Conservation (phyloP, 1,284 basidiomycete genomes). For the Microbotryum lychnidis-dioicae region DNA sequence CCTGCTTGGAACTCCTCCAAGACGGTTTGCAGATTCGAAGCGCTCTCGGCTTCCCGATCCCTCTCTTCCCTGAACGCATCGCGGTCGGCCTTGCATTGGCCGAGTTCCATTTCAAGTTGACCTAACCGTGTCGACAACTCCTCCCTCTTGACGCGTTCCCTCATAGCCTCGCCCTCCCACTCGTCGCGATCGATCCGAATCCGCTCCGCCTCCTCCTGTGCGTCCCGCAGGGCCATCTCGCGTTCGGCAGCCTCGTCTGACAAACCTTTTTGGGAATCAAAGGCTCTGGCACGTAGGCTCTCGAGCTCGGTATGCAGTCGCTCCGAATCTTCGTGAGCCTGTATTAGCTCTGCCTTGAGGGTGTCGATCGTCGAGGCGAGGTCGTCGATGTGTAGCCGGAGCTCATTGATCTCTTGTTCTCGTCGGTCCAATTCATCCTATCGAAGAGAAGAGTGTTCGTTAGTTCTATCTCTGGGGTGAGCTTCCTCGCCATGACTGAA, state of each 20-base stretch:
- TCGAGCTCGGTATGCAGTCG: slow-evolving; percentile 60
- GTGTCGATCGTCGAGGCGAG: slow-evolving; percentile 60
- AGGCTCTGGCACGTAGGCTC: slow-evolving; percentile 42
- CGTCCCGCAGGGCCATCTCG: slow-evolving; percentile 72
- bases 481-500: too few relatives aligned
- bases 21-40: slow-evolving; percentile 78
- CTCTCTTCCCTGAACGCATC: slow-evolving; percentile 53
- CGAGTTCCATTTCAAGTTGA: slow-evolving; percentile 52
- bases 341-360: slow-evolving; percentile 65
- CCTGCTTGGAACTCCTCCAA: slow-evolving; percentile 87
- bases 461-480: not conserved
- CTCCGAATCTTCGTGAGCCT: slow-evolving; percentile 63
- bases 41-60: slow-evolving; percentile 64
- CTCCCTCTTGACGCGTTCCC: slow-evolving; percentile 65
- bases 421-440: slow-evolving; percentile 93
- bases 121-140: slow-evolving; percentile 54
- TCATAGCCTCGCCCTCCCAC: slow-evolving; percentile 68
- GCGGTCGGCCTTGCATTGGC: slow-evolving; percentile 52
- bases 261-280: slow-evolving; percentile 39
- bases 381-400: slow-evolving; percentile 67
- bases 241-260: slow-evolving; percentile 59
- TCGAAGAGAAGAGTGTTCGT: not conserved
- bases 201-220: slow-evolving; percentile 71
- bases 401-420: slow-evolving; percentile 66
- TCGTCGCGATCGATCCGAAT: slow-evolving; percentile 77